Evolutionary conservation across 805 yeast genomes (phyloP).

Genomic region (Metschnikowia chrysomelidarum): DNA sequence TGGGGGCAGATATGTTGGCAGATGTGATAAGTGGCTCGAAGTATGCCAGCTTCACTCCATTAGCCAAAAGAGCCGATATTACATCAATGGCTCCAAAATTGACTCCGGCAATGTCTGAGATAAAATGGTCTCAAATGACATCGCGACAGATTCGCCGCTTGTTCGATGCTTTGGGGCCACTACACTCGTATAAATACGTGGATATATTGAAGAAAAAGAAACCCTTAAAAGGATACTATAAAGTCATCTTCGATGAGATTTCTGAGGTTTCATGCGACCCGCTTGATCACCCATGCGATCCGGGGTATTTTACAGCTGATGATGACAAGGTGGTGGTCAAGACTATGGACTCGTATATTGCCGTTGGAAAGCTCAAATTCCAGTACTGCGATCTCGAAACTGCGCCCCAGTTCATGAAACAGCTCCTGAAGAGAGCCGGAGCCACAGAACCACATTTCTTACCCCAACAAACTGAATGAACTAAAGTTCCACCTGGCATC

Average conservation of each 20-base stretch:
- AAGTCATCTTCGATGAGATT: constrained; percentile 47
- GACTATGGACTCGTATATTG: constrained; percentile 44
- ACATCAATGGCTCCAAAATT: constrained; percentile 62
- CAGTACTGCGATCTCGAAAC: constrained; percentile 54
- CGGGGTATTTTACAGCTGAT: constrained; percentile 24
- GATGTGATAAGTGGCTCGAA: constrained; percentile 38
- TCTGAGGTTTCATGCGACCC: constrained; percentile 2
- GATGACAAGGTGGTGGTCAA: constrained; percentile 34
- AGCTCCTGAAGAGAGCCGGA: constrained; percentile 49
- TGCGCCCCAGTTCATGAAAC: constrained; percentile 42
- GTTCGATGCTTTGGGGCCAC: constrained; percentile 54
- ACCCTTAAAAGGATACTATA: constrained; percentile 27
- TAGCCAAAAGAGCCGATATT: constrained; percentile 17
- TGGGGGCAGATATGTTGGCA: constrained; percentile 61
- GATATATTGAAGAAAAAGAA: constrained; percentile 32
- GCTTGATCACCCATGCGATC: constrained; percentile 5
- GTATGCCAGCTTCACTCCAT: constrained; percentile 16
- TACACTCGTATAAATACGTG: constrained; percentile 45
- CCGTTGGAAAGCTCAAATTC: constrained; percentile 42
- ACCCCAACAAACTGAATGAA: not conserved
- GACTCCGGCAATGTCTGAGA: constrained; percentile 36
- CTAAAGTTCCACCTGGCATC: constrained; percentile 47
- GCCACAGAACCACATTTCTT: constrained; percentile 16
- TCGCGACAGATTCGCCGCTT: constrained; percentile 41
- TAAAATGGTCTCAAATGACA: constrained; percentile 46